Conservation (phyloP, 306 rosid species). For the Rosa chinensis region DNA sequence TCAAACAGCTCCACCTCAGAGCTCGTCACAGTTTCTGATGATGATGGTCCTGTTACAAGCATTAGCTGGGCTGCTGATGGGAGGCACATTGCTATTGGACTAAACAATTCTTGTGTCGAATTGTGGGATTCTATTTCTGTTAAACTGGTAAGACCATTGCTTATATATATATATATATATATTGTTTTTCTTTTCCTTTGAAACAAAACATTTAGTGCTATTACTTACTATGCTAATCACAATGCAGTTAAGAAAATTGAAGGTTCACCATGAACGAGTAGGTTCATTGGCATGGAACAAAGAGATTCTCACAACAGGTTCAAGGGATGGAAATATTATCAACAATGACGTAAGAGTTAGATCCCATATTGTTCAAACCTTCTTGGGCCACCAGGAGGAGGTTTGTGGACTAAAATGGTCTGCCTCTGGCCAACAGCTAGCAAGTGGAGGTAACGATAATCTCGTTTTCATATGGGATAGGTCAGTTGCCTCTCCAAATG, state of each 20-base stretch:
- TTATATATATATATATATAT: neutral
- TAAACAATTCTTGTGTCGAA: conserved; percentile 66
- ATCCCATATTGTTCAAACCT: conserved; percentile 52
- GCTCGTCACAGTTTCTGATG: conserved; percentile 54
- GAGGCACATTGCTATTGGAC: conserved; percentile 56
- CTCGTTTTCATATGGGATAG: conserved; percentile 65
- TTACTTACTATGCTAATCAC: neutral
- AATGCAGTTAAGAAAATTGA: conserved; percentile 47
- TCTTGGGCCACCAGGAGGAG: conserved; percentile 58
- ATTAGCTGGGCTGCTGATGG: conserved; percentile 78
- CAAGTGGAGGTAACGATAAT: conserved; percentile 69
- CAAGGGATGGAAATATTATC: conserved; percentile 50
- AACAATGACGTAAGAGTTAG: conserved; percentile 61
- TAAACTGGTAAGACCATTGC: conserved; percentile 35
- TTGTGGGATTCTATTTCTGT: conserved; percentile 57
- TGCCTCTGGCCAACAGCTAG: conserved; percentile 53
- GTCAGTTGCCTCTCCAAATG: conserved; percentile 43
- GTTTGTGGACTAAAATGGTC: conserved; percentile 78
- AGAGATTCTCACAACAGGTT: conserved; percentile 63
- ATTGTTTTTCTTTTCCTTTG: conserved; percentile 8
- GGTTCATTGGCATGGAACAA: conserved; percentile 67
- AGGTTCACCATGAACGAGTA: conserved; percentile 48
- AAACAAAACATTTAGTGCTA: neutral
- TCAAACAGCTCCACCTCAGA: conserved; percentile 46
- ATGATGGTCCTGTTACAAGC: conserved; percentile 51